A percentile compares a stretch with the other conserved stretches of the same genome.
These are phyloP conservation scores for Cystofilobasidium bisporidii DNA, from an alignment of 768 basidiomycete genomes.

Conservation along the genomic window DNA sequence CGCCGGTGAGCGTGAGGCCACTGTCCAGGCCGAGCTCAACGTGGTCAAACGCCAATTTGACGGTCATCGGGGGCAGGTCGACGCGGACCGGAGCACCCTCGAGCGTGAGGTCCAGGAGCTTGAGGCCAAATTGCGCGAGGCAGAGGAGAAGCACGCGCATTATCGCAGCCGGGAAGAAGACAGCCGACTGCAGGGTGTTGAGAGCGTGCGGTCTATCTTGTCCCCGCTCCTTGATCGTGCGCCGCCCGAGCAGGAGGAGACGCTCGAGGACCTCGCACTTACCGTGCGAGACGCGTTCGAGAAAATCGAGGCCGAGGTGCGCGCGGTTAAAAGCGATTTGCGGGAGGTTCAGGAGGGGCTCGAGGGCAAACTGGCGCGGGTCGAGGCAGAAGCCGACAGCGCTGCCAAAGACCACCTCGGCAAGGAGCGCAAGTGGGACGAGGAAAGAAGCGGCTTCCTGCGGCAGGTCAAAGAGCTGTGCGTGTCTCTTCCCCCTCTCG, in stretches of 20 bases:
- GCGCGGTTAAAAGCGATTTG: slow-evolving; percentile 34
- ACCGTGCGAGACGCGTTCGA: slow-evolving; percentile 20
- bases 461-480: slow-evolving; percentile 10
- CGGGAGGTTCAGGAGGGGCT: slow-evolving; percentile 38
- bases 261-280: slow-evolving; percentile 23
- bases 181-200: slow-evolving; percentile 3
- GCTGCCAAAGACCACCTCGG: slow-evolving; percentile 25
- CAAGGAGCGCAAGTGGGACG: slow-evolving; percentile 21
- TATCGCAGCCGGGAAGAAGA: background rate
- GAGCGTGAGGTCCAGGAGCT: slow-evolving; percentile 26
- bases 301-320: slow-evolving; percentile 8
- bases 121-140: background rate
- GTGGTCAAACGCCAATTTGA: slow-evolving; percentile 8
- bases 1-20: slow-evolving; percentile 20
- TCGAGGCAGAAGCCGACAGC: slow-evolving; percentile 35
- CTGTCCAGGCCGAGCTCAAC: slow-evolving; percentile 10
- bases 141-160: background rate
- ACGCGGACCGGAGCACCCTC: slow-evolving; percentile 34
- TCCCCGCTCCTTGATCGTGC: slow-evolving; percentile 10
- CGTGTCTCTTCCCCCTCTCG: background rate
- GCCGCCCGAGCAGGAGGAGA: slow-evolving; percentile 11
- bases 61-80: background rate
- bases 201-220: slow-evolving; percentile 18
- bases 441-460: slow-evolving; percentile 11
- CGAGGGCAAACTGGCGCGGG: slow-evolving; percentile 37